These are phyloP conservation scores for Wickerhamiella azyma DNA, from an alignment of 805 yeast species.

Conservation along the genomic window DNA sequence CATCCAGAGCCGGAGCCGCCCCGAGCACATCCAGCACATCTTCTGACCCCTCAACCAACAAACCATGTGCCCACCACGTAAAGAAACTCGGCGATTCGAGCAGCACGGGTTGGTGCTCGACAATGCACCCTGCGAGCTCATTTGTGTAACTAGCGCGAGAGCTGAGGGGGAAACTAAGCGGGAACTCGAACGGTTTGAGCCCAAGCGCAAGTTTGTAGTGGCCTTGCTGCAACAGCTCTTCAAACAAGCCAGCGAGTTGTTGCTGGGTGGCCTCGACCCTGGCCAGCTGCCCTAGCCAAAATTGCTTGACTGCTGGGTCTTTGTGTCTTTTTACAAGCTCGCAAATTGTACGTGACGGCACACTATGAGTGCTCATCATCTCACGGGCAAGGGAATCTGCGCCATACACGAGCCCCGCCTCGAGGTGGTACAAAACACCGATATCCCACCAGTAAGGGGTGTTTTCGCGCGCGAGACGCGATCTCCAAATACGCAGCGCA, in stretches of 20 bases:
- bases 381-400: slow-evolving; percentile 13
- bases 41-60: neutral
- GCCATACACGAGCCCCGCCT: slow-evolving; percentile 12
- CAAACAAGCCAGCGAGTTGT: neutral
- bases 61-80: slow-evolving; percentile 4
- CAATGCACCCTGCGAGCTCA: slow-evolving; percentile 5
- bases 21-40: neutral
- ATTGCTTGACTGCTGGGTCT: neutral
- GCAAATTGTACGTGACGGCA: slow-evolving; percentile 10
- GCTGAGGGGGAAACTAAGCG: neutral
- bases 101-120: slow-evolving; percentile 8
- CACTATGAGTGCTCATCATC: neutral
- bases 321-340: slow-evolving; percentile 9
- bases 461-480: slow-evolving; percentile 10
- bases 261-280: neutral
- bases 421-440: slow-evolving; percentile 17
- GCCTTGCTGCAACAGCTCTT: neutral
- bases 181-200: neutral
- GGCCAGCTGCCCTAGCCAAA: slow-evolving; percentile 3
- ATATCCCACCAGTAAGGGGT: slow-evolving; percentile 17
- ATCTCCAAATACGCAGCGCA: slow-evolving; percentile 16
- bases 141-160: neutral
- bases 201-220: neutral
- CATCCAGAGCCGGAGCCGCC: neutral
- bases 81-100: slow-evolving; percentile 2